Evolutionary conservation across 768 basidiomycete genomes (phyloP).

Genomic region (Hypholoma fasciculare): DNA sequence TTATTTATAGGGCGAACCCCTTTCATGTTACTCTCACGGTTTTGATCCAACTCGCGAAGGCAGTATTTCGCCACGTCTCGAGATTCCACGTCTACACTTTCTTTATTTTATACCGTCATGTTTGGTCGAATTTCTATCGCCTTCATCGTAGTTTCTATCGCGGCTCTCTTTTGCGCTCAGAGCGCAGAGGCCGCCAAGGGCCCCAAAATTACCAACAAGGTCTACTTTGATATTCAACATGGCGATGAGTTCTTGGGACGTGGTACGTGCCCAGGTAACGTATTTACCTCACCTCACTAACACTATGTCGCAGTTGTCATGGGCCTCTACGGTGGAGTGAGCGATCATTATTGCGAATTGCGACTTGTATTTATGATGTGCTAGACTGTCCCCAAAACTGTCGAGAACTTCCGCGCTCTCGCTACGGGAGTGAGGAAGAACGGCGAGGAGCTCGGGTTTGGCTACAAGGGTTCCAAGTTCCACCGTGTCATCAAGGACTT

Average conservation of each 20-base stretch:
- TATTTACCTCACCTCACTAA: slow-evolving; percentile 12
- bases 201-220: slow-evolving; percentile 88
- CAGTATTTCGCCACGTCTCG: slow-evolving; percentile 26
- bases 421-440: slow-evolving; percentile 81
- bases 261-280: slow-evolving; percentile 41
- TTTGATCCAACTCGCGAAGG: slow-evolving; percentile 1
- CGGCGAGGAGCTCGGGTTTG: slow-evolving; percentile 76
- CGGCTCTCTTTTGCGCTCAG: slow-evolving; percentile 70
- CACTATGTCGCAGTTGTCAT: slow-evolving; percentile 58
- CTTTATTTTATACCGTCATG: slow-evolving; percentile 39
- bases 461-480: slow-evolving; percentile 96
- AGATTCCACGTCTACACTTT: slow-evolving; percentile 21
- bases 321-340: slow-evolving; percentile 88
- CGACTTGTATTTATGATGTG: not conserved
- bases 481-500: slow-evolving; percentile 95
- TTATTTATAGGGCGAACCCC: not conserved
- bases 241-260: slow-evolving; percentile 86
- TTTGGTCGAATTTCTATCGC: slow-evolving; percentile 63
- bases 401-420: slow-evolving; percentile 95
- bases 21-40: slow-evolving; percentile 16
- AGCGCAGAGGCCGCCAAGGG: slow-evolving; percentile 81
- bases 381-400: slow-evolving; percentile 94
- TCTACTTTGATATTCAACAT: slow-evolving; percentile 94
- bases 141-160: slow-evolving; percentile 61
- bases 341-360: not conserved